Evolutionary conservation across 2,329 filamentous ascomycete genomes (phyloP).

Genomic region (Paraconiothyrium brasiliense): DNA sequence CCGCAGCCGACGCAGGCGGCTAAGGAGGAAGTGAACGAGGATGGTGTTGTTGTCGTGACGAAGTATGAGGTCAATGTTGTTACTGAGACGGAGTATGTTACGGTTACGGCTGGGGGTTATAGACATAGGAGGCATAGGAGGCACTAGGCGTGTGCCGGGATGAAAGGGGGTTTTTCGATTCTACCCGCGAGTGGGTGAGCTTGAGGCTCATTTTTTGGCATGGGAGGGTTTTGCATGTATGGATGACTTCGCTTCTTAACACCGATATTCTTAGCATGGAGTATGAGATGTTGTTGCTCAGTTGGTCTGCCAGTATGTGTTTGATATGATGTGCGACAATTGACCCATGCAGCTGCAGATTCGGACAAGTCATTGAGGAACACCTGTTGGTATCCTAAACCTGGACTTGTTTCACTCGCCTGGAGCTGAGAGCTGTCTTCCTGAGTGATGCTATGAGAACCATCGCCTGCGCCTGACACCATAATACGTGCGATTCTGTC

Average conservation of each 20-base stretch:
- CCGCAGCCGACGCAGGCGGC: constrained; percentile 33
- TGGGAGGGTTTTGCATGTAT: not conserved
- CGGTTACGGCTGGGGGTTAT: not conserved
- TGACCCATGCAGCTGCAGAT: no score
- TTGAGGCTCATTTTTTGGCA: constrained; percentile 1
- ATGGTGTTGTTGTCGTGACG: constrained; percentile 36
- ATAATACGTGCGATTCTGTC: no score
- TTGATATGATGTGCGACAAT: no score
- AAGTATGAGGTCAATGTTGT: not conserved
- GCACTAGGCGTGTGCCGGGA: not conserved
- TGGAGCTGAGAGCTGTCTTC: no score
- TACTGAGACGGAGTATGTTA: constrained; percentile 8
- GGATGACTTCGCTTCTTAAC: constrained; percentile 9
- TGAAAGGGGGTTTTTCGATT: not conserved
- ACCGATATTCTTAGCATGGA: constrained; percentile 1
- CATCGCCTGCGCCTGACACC: no score
- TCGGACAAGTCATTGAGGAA: no score
- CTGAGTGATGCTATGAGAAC: no score
- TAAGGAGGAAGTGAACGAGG: not conserved
- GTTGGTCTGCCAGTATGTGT: not conserved
- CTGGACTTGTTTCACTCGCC: no score
- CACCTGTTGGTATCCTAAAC: no score
- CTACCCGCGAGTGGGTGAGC: constrained; percentile 2
- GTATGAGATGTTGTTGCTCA: not conserved
- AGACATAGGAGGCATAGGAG: not conserved